phyloP scores from a whole-genome alignment of 257 asterid species.

The Handroanthus guayacan region DNA sequence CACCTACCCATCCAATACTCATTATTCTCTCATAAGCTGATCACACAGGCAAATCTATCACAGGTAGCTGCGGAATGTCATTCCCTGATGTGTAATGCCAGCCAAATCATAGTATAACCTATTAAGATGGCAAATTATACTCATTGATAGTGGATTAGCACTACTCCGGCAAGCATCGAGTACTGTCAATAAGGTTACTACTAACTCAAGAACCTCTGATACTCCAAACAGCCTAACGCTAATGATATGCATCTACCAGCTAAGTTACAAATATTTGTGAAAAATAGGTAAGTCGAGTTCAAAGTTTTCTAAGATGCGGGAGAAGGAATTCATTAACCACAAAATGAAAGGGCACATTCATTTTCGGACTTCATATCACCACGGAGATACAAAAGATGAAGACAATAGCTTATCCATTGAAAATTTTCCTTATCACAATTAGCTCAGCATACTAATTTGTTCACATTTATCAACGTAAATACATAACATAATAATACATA shows the following conservation, averaged over 20 bases:
- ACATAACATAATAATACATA: background rate
- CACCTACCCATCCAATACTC: no score
- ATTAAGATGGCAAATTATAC: no score
- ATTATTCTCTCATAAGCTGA: no score
- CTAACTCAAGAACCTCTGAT: background rate
- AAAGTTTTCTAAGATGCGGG: background rate
- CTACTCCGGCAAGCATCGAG: background rate
- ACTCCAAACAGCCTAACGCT: background rate
- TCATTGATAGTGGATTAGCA: no score
- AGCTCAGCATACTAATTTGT: background rate
- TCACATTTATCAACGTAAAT: slow-evolving; percentile 6
- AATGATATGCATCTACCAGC: background rate
- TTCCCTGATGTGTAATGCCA: no score
- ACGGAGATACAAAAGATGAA: slow-evolving; percentile 5
- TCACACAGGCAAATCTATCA: no score
- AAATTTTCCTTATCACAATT: background rate
- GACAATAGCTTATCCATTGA: slow-evolving; percentile 9
- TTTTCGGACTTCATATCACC: background rate
- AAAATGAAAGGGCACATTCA: no score
- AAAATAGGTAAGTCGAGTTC: no score
- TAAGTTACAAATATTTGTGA: background rate
- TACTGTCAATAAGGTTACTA: background rate
- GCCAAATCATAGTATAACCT: no score
- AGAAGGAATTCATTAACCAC: slow-evolving; percentile 13
- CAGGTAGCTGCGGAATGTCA: no score